A percentile compares a stretch with the other conserved stretches of the same genome.
Evolutionary conservation across 2,329 filamentous ascomycete species (phyloP).

Genomic region (Talaromyces sp.): DNA sequence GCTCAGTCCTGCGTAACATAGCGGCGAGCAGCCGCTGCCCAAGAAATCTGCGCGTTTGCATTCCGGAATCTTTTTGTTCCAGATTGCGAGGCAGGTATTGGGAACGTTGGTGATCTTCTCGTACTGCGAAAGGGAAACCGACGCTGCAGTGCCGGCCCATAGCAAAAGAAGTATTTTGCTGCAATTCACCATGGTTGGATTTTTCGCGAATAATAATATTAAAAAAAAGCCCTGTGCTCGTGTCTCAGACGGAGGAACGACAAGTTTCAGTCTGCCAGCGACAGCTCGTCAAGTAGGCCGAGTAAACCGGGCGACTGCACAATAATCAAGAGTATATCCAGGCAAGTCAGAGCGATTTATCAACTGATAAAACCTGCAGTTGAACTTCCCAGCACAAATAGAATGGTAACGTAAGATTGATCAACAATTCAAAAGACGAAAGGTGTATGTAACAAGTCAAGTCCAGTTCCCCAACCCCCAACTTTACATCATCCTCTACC

Average conservation of each 20-base stretch:
- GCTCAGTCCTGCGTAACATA: conserved; percentile 6
- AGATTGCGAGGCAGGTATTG: conserved; percentile 3
- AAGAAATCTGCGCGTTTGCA: conserved; percentile 9
- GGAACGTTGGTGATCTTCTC: conserved; percentile 10
- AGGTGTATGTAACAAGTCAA: background rate
- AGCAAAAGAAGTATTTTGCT: conserved; percentile 14
- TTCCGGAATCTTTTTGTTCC: conserved; percentile 10
- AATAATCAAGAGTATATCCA: background rate
- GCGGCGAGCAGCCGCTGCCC: conserved; percentile 3
- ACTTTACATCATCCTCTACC: background rate
- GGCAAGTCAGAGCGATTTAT: background rate
- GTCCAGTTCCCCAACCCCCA: background rate
- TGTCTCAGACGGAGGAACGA: background rate
- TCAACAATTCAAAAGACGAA: background rate
- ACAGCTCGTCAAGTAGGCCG: background rate
- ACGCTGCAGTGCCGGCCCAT: background rate
- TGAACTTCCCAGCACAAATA: background rate
- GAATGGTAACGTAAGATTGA: background rate
- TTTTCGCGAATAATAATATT: background rate
- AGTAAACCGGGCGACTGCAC: background rate
- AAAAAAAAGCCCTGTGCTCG: background rate
- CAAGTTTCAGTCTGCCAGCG: background rate
- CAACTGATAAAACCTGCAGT: background rate
- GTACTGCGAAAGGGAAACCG: conserved; percentile 12
- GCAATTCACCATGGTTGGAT: background rate